Base-by-base conservation (phyloP, 805 yeast species). In the Starmerella apicola region DNA sequence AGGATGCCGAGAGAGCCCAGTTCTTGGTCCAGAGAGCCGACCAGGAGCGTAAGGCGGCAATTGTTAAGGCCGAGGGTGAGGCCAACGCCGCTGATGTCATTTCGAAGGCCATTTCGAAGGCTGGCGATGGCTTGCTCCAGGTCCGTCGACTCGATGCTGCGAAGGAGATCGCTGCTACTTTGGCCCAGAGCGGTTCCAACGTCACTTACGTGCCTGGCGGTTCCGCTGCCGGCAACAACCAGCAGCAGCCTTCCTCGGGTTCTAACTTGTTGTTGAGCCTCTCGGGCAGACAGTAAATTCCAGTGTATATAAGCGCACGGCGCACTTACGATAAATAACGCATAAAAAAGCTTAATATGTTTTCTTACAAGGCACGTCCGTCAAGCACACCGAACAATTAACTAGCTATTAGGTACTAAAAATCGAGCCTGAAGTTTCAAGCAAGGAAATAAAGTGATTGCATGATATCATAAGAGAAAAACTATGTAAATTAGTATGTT, bases 51-150 rank as follows among this genome's bases (percentile, higher is more conserved):
- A 86, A 81, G 61, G 98, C 97, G 2, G 68, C 82, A 35, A 84
- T 91, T 54, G 86, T 91, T 51, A 76, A 97, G 55, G 98, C 98
- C 22, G 98, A 91, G 64, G 98, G 97, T 65, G 98, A 91, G 66
- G 98, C 98, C 37, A 97, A 91, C 62, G 84, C 95, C 43, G 98
- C 98, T 3, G 97, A 91, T 45, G 77, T 77, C 45, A 91, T 91
- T 47, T 84, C 95, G 26, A 82, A 78, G 62, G 96, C 97, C 4
- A 72, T 91, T 50, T 74, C 78, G 39, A 86, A 85, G 66, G 85
- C 93, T 19, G 98, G 98, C 60, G 97, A 91, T 57, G 97, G 97
- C 51, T 70, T 91, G 52, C 69, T 91, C 57, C 72, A 82, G 67
- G 86, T 91, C 54, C 76, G 98, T 71, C 75, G 97, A 66, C 75